phyloP scores from a whole-genome alignment of 78 protist species.

The Dictyostelium discoideum region dicty_2.7 NC_007089.4:4078501-4079000 shows the following conservation, averaged over 20 bases:
- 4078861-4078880: constrained; percentile 46
- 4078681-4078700: too few species aligned
- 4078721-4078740: constrained; percentile 82
- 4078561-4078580: too few species aligned
- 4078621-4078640: too few species aligned
- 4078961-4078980: constrained; percentile 55
- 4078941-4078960: constrained; percentile 42
- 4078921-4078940: constrained; percentile 36
- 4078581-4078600: too few species aligned
- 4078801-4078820: constrained; percentile 76
- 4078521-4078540: constrained; percentile 90
- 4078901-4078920: constrained; percentile 21
- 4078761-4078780: constrained; percentile 27
- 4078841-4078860: constrained; percentile 24
- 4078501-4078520: constrained; percentile 63
- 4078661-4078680: too few species aligned
- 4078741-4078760: constrained; percentile 83
- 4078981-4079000: background rate
- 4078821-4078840: background rate
- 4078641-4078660: too few species aligned
- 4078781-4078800: background rate
- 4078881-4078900: background rate
- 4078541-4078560: constrained; percentile 83
- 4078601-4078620: too few species aligned
- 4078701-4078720: constrained; percentile 90